Evolutionary conservation across 2,329 filamentous ascomycete species (phyloP).

Genomic region (Rhinocladiella similis): DNA sequence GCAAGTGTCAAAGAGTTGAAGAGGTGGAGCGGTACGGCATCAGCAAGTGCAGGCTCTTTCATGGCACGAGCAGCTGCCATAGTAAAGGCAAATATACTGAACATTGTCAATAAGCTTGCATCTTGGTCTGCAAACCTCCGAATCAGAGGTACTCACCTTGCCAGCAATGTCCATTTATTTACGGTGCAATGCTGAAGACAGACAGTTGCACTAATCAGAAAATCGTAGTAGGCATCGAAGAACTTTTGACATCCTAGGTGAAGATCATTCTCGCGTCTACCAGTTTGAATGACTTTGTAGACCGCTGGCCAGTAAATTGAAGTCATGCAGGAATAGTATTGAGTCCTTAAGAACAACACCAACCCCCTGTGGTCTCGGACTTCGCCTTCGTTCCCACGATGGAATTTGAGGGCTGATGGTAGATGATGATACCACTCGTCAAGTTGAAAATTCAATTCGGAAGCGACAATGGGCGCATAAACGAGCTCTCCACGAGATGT

Average conservation of each 20-base stretch:
- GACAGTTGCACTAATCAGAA: constrained; percentile 20
- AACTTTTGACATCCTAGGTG: constrained; percentile 23
- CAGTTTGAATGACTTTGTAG: constrained; percentile 27
- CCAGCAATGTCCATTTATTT: constrained; percentile 14
- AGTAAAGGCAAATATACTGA: constrained; percentile 1
- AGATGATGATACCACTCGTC: constrained; percentile 38
- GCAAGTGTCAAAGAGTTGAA: background rate
- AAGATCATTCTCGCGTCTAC: constrained; percentile 4
- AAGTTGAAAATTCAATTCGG: constrained; percentile 37
- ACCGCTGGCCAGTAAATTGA: constrained; percentile 36
- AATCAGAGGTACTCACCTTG: background rate
- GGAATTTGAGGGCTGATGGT: constrained; percentile 34
- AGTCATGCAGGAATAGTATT: constrained; percentile 33
- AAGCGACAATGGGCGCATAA: constrained; percentile 34
- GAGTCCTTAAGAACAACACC: constrained; percentile 27
- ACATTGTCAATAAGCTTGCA: background rate
- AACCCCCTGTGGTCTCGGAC: background rate
- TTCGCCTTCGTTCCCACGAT: constrained; percentile 12
- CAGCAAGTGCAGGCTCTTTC: background rate
- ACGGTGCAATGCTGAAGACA: constrained; percentile 20
- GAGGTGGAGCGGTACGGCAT: background rate
- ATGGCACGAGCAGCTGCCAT: background rate
- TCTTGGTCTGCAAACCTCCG: background rate
- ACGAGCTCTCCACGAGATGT: constrained; percentile 22
- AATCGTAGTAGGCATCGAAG: constrained; percentile 24